Conservation (phyloP, 2,329 filamentous ascomycete genomes). For the Verticillium nubilum region DNA sequence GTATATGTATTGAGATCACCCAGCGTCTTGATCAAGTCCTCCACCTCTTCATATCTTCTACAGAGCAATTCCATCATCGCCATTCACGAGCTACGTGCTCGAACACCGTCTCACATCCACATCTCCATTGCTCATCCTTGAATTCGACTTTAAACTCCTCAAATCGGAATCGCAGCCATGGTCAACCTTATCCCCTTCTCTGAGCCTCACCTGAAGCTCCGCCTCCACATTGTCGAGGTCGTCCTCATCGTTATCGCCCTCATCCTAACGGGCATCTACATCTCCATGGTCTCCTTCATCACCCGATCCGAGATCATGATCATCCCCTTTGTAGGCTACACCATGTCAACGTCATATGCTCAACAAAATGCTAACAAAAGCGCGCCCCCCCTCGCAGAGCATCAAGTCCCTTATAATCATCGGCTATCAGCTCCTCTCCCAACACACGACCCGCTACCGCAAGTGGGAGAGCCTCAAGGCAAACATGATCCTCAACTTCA, state of each 20-base stretch:
- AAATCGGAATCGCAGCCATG: background rate
- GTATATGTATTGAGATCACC: background rate
- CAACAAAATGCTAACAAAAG: background rate
- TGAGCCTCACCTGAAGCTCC: slow-evolving; percentile 5
- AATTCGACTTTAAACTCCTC: too few relatives aligned
- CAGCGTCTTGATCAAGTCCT: background rate
- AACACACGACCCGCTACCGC: slow-evolving; percentile 23
- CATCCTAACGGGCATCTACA: slow-evolving; percentile 8
- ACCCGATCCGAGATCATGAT: slow-evolving; percentile 9
- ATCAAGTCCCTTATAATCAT: slow-evolving; percentile 34
- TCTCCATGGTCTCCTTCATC: slow-evolving; percentile 3
- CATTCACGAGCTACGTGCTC: background rate
- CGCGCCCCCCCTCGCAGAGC: slow-evolving; percentile 11
- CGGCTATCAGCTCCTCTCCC: slow-evolving; percentile 31
- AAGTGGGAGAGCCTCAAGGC: slow-evolving; percentile 34
- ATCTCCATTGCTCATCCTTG: too few relatives aligned
- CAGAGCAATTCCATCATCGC: background rate
- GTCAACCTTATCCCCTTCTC: background rate
- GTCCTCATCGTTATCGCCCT: slow-evolving; percentile 4
- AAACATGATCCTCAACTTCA: slow-evolving; percentile 30
- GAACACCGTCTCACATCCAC: background rate
- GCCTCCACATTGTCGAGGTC: slow-evolving; percentile 4
- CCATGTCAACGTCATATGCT: background rate
- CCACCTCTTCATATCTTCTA: background rate
- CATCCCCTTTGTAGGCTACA: slow-evolving; percentile 5